A percentile compares a stretch with the other conserved stretches of the same genome.
phyloP scores from a whole-genome alignment of 768 basidiomycete species.

The Dioszegia hungarica region DNA sequence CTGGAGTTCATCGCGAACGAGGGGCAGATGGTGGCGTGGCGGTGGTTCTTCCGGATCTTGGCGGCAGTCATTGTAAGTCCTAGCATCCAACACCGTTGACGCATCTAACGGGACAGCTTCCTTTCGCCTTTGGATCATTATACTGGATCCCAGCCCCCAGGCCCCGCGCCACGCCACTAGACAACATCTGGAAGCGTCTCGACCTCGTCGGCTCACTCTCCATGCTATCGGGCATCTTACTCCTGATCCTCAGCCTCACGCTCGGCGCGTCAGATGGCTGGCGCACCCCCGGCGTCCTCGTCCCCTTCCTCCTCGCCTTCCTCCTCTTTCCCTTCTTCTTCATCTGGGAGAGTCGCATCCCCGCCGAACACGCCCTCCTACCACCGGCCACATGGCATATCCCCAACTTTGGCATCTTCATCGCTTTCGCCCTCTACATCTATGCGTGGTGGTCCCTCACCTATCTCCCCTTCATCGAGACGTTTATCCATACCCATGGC shows the following conservation, averaged over 20 bases:
- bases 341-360: conserved; percentile 23
- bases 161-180: background rate
- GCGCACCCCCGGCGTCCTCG: conserved; percentile 21
- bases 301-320: conserved; percentile 20
- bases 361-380: conserved; percentile 17
- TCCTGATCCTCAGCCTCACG: conserved; percentile 35
- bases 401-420: conserved; percentile 25
- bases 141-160: conserved; percentile 22
- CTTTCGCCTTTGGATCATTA: conserved; percentile 6
- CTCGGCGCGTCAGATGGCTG: conserved; percentile 34
- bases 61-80: background rate
- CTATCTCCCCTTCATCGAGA: conserved; percentile 26
- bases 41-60: conserved; percentile 28
- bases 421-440: conserved; percentile 36
- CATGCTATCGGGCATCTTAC: conserved; percentile 17
- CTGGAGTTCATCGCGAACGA: conserved; percentile 12
- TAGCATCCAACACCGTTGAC: background rate
- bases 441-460: conserved; percentile 37
- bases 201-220: conserved; percentile 31
- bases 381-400: conserved; percentile 29
- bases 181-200: conserved; percentile 1
- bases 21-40: conserved; percentile 25
- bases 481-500: conserved; percentile 12
- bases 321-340: conserved; percentile 26
- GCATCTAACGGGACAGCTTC: conserved; percentile 1